phyloP scores from a whole-genome alignment of 768 basidiomycete species.

The Lanmaoa rubissima region DNA sequence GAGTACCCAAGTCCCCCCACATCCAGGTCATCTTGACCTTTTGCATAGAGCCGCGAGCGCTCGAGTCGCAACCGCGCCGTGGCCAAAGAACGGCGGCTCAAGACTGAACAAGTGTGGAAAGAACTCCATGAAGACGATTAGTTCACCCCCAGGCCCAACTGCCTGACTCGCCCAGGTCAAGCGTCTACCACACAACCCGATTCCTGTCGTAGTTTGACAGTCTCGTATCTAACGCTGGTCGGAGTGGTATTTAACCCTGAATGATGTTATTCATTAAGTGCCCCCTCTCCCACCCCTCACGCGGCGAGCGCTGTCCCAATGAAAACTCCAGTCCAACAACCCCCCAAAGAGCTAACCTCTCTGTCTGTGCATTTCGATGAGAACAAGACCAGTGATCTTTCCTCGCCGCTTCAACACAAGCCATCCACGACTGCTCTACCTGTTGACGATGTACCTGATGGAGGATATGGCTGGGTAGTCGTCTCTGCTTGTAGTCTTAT shows the following conservation, averaged over 20 bases:
- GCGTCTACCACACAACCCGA: background rate
- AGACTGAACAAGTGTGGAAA: conserved; percentile 57
- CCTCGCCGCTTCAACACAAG: background rate
- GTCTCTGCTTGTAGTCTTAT: conserved; percentile 30
- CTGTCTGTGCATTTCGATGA: background rate
- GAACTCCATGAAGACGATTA: conserved; percentile 55
- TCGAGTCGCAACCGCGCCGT: conserved; percentile 56
- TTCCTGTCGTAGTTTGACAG: background rate
- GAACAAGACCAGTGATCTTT: background rate
- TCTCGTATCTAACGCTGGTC: conserved; percentile 1
- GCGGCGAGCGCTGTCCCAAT: background rate
- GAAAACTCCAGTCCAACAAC: background rate
- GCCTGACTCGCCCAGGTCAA: background rate
- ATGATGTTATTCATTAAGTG: background rate
- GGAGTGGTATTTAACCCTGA: background rate
- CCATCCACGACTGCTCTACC: background rate
- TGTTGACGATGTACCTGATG: conserved; percentile 24
- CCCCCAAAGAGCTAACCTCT: background rate
- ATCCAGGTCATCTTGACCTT: conserved; percentile 1
- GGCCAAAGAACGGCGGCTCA: conserved; percentile 55
- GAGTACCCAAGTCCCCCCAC: conserved; percentile 12
- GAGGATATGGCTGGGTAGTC: conserved; percentile 35
- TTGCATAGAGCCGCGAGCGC: conserved; percentile 56
- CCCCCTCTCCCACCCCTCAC: background rate
- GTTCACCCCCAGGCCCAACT: background rate